A percentile compares a stretch with the other conserved stretches of the same genome.
Conservation (phyloP, 768 basidiomycete species). For the Podaxis carcinomalis region DNA sequence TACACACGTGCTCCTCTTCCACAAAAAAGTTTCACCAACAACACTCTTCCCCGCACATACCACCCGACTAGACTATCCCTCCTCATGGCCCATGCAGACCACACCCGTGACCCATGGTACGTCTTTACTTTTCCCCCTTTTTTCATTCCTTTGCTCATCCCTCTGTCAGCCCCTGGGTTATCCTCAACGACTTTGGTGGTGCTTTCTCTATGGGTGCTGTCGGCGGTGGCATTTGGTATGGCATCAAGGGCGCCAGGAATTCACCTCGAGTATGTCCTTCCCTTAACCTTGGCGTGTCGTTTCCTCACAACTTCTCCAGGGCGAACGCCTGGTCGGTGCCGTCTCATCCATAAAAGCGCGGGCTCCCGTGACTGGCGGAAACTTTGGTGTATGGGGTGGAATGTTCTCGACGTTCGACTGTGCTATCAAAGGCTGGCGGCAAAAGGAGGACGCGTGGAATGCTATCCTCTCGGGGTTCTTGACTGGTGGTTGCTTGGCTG, state of each 20-base stretch:
- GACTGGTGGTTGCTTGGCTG: slow-evolving; percentile 95
- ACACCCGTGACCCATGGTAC: slow-evolving; percentile 91
- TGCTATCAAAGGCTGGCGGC: slow-evolving; percentile 92
- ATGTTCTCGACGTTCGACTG: slow-evolving; percentile 99
- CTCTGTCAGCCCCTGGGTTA: slow-evolving; percentile 84
- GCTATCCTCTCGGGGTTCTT: slow-evolving; percentile 97
- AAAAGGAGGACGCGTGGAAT: slow-evolving; percentile 99
- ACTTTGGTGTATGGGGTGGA: slow-evolving; percentile 95
- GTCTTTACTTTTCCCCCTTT: slow-evolving; percentile 11
- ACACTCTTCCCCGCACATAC: neutral
- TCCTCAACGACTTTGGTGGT: slow-evolving; percentile 97
- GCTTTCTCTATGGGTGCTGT: slow-evolving; percentile 98
- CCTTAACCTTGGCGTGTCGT: slow-evolving; percentile 1
- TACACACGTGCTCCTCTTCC: slow-evolving; percentile 6
- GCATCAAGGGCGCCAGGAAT: slow-evolving; percentile 96
- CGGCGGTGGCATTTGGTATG: slow-evolving; percentile 98
- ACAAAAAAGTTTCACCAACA: slow-evolving; percentile 12
- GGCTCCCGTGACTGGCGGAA: slow-evolving; percentile 96
- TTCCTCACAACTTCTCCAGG: slow-evolving; percentile 40
- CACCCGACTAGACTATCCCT: neutral
- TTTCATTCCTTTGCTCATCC: neutral
- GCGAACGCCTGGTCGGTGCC: slow-evolving; percentile 91
- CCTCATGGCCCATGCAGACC: slow-evolving; percentile 84
- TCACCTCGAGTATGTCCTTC: slow-evolving; percentile 74
- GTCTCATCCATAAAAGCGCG: slow-evolving; percentile 96